Evolutionary conservation across 2,329 filamentous ascomycete species (phyloP).

Genomic region (Cercospora citrullina): DNA sequence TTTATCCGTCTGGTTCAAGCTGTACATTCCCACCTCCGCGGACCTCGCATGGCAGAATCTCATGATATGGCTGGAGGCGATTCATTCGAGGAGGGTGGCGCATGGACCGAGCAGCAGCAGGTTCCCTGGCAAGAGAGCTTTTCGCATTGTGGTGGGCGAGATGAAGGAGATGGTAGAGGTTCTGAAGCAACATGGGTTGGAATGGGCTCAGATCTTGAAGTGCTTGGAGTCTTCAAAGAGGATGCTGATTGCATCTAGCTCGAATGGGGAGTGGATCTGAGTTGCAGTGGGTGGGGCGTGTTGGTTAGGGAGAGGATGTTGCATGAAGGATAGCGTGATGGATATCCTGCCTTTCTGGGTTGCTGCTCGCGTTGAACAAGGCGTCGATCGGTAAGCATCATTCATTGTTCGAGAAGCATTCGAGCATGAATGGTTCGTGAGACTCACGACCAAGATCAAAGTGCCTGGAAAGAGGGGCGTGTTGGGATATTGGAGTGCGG

Average conservation of each 20-base stretch:
- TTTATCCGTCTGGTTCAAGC: conserved; percentile 8
- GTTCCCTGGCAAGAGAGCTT: background rate
- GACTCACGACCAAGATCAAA: conserved; percentile 39
- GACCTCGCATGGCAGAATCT: conserved; percentile 9
- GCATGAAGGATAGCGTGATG: background rate
- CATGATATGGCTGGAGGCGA: conserved; percentile 6
- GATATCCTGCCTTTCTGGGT: background rate
- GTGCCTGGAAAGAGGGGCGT: background rate
- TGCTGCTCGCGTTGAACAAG: background rate
- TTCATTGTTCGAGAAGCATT: background rate
- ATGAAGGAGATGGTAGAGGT: conserved; percentile 10
- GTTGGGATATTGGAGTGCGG: background rate
- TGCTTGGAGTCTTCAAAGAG: background rate
- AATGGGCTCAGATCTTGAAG: background rate
- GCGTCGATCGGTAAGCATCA: background rate
- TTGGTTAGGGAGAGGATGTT: background rate
- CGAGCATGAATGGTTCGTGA: background rate
- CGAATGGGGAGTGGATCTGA: conserved; percentile 8
- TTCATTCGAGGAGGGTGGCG: background rate
- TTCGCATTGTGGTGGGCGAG: conserved; percentile 12
- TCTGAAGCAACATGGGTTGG: conserved; percentile 4
- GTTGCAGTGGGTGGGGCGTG: conserved; percentile 37
- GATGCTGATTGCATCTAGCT: conserved; percentile 1
- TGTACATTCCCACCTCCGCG: background rate
- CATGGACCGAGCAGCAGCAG: conserved; percentile 1